Evolutionary conservation across 108 stramenopile genomes (phyloP).

Genomic region (Conticribra weissflogii): DNA sequence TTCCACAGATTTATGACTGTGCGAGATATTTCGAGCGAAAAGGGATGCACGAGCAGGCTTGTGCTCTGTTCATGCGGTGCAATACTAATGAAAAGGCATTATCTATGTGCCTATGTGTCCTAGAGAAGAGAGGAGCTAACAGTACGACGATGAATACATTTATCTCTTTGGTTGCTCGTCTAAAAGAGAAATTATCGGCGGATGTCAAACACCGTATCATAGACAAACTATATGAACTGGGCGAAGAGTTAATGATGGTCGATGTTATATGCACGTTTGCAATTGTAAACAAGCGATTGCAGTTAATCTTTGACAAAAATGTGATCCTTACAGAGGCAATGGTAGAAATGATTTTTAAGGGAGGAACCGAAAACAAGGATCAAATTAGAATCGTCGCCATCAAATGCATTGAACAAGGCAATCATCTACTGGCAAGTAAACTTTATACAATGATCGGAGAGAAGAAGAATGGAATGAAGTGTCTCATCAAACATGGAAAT

Average conservation of each 20-base stretch:
- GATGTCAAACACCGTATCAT: neutral
- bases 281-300: neutral
- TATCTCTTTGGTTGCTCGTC: neutral
- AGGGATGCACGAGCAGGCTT: slow-evolving; percentile 65
- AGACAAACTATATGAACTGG: neutral
- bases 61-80: slow-evolving; percentile 68
- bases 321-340: slow-evolving; percentile 2
- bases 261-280: slow-evolving; percentile 3
- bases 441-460: slow-evolving; percentile 83
- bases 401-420: slow-evolving; percentile 59
- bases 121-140: slow-evolving; percentile 8
- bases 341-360: neutral
- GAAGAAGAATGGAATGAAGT: slow-evolving; percentile 61
- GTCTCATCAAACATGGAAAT: slow-evolving; percentile 68
- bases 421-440: slow-evolving; percentile 63
- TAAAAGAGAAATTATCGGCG: slow-evolving; percentile 3
- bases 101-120: neutral
- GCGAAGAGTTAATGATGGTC: neutral
- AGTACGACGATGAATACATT: neutral
- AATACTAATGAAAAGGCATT: slow-evolving; percentile 59
- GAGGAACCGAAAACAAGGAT: neutral
- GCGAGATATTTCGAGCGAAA: slow-evolving; percentile 67
- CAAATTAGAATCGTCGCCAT: neutral
- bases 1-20: slow-evolving; percentile 49
- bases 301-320: neutral